Conservation (phyloP, 768 basidiomycete genomes). For the Daedaleopsis nitida region DNA sequence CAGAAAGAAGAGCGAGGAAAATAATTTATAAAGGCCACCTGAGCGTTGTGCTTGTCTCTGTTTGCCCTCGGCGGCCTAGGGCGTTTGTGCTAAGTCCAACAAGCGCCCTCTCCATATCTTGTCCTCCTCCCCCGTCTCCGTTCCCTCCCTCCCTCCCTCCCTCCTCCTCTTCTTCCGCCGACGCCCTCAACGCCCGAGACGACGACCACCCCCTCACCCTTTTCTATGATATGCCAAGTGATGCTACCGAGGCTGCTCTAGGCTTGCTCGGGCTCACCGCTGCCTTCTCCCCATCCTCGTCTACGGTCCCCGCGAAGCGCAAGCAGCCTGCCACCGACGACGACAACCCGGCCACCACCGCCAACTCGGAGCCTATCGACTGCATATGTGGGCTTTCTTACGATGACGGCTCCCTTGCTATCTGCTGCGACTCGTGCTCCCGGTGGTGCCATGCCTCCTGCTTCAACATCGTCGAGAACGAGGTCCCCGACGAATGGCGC, state of each 20-base stretch:
- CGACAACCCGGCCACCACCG: conserved; percentile 9
- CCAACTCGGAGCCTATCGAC: conserved; percentile 50
- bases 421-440: conserved; percentile 81
- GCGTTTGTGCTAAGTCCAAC: not conserved
- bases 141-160: not conserved
- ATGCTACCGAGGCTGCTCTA: conserved; percentile 62
- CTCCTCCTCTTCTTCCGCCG: not conserved
- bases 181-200: not conserved
- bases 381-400: conserved; percentile 76
- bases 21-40: not conserved
- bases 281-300: conserved; percentile 28
- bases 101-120: not conserved
- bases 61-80: not conserved
- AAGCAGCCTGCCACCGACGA: conserved; percentile 19
- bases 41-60: not conserved
- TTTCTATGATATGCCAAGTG: conserved; percentile 44
- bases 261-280: conserved; percentile 55
- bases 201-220: not conserved
- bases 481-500: conserved; percentile 72
- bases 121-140: not conserved
- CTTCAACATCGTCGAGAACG: conserved; percentile 58
- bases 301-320: conserved; percentile 47
- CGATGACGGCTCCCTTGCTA: conserved; percentile 78
- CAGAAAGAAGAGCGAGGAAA: not conserved
- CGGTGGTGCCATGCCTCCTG: conserved; percentile 87